Evolutionary conservation across 805 yeast species (phyloP).

Genomic region (Candida andamanensis): DNA sequence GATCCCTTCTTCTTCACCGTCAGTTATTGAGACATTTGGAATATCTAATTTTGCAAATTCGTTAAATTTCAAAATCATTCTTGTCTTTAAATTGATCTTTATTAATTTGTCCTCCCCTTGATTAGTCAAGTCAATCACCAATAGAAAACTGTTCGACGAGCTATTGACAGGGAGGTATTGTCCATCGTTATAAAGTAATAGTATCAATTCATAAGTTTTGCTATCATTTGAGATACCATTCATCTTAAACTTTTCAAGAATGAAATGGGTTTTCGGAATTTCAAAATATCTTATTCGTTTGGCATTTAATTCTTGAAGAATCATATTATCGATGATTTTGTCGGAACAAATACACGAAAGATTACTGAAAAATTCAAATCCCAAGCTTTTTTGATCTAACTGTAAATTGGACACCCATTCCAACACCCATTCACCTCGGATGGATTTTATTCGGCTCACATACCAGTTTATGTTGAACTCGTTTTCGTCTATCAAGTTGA

Average conservation of each 20-base stretch:
- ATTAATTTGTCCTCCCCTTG: conserved; percentile 13
- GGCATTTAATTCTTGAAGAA: conserved; percentile 44
- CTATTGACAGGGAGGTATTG: conserved; percentile 15
- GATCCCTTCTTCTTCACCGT: conserved; percentile 15
- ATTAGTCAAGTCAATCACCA: conserved; percentile 22
- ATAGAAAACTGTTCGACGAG: conserved; percentile 28
- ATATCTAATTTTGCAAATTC: conserved; percentile 19
- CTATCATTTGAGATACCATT: conserved; percentile 1
- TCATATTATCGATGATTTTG: conserved; percentile 45
- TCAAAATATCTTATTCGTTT: conserved; percentile 35
- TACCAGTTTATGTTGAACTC: conserved; percentile 41
- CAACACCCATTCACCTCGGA: conserved; percentile 52
- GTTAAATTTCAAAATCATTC: conserved; percentile 20
- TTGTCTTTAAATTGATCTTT: conserved; percentile 14
- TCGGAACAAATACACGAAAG: conserved; percentile 43
- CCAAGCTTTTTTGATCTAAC: conserved; percentile 11
- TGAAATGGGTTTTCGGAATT: conserved; percentile 12
- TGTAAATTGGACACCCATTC: conserved; percentile 35
- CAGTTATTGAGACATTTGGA: conserved; percentile 15
- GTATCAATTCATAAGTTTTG: conserved; percentile 5
- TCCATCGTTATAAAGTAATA: conserved; percentile 9
- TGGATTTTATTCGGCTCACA: conserved; percentile 47
- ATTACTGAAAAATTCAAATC: conserved; percentile 31
- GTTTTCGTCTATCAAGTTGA: conserved; percentile 34
- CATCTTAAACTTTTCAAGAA: conserved; percentile 12